phyloP scores from a whole-genome alignment of 148 eudicot species.

The Pouteria glomerata region DNA sequence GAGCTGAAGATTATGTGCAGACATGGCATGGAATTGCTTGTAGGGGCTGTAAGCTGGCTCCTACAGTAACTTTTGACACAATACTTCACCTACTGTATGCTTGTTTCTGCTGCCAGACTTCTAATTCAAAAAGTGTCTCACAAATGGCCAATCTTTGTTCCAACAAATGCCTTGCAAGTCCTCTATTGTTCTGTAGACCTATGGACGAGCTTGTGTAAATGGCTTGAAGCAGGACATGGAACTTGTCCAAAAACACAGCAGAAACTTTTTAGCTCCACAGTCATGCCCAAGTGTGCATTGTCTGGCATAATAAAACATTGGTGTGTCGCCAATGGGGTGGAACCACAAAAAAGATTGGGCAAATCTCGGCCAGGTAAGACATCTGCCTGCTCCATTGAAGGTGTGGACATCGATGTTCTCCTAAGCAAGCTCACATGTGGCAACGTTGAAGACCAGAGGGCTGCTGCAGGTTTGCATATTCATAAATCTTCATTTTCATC shows the following conservation, averaged over 20 bases:
- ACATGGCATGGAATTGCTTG: too few relatives aligned
- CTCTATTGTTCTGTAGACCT: constrained; percentile 9
- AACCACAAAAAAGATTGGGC: constrained; percentile 12
- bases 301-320: constrained; percentile 10
- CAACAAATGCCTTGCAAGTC: background rate
- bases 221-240: constrained; percentile 15
- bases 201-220: constrained; percentile 13
- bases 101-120: too few relatives aligned
- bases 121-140: too few relatives aligned
- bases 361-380: background rate
- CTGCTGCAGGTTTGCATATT: constrained; percentile 11
- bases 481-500: too few relatives aligned
- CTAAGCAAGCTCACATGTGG: constrained; percentile 11
- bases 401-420: constrained; percentile 14
- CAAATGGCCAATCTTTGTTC: too few relatives aligned
- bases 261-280: background rate
- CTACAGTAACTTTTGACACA: too few relatives aligned
- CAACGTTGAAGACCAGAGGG: constrained; percentile 12
- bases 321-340: constrained; percentile 12
- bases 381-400: constrained; percentile 8
- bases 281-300: constrained; percentile 12
- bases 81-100: too few relatives aligned
- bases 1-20: background rate
- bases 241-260: constrained; percentile 16
- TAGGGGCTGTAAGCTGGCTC: too few relatives aligned